These are phyloP conservation scores for Vanderwaltozyma tropicalis DNA, from an alignment of 805 yeast genomes.

Conservation along the genomic window DNA sequence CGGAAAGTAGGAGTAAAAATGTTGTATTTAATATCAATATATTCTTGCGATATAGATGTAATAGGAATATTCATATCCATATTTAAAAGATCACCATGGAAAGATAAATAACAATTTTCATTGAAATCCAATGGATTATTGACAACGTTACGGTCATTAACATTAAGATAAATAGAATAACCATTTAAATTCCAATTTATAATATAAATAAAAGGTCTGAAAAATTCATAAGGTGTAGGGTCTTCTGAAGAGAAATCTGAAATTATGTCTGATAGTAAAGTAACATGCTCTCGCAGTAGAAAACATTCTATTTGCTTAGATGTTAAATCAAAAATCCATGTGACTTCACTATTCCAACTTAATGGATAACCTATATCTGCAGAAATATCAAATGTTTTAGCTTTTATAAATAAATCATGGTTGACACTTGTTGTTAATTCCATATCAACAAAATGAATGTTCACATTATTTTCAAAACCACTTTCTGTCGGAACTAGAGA, in stretches of 20 bases:
- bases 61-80: conserved; percentile 48
- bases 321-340: conserved; percentile 51
- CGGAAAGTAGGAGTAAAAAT: conserved; percentile 50
- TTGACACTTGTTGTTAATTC: conserved; percentile 78
- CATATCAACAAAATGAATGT: conserved; percentile 38
- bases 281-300: conserved; percentile 71
- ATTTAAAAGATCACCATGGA: conserved; percentile 51
- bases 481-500: conserved; percentile 43
- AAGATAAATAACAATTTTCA: conserved; percentile 66
- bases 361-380: conserved; percentile 62
- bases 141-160: conserved; percentile 80
- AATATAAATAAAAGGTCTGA: conserved; percentile 58
- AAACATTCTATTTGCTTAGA: conserved; percentile 50
- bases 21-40: conserved; percentile 41
- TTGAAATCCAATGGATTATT: conserved; percentile 78
- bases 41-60: conserved; percentile 40
- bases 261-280: conserved; percentile 58
- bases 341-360: conserved; percentile 70
- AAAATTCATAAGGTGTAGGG: conserved; percentile 60
- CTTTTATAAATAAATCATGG: conserved; percentile 66
- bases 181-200: conserved; percentile 50
- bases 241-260: conserved; percentile 70
- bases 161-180: conserved; percentile 59
- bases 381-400: conserved; percentile 44
- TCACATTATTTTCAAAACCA: conserved; percentile 47